phyloP scores from a whole-genome alignment of 768 basidiomycete genomes.

The Tricholomella constricta region DNA sequence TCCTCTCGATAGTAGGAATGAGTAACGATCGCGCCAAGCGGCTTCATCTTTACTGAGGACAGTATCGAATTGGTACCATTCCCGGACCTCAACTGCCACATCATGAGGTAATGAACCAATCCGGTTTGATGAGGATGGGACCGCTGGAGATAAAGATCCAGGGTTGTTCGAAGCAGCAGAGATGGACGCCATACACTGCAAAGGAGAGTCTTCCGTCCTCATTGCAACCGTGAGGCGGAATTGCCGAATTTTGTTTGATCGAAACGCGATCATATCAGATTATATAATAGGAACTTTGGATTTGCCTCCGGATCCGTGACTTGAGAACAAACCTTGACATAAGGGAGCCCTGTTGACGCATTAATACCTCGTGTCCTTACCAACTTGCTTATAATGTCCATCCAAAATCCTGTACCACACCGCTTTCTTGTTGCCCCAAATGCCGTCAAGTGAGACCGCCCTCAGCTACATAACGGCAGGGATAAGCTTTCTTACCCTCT shows the following conservation, averaged over 20 bases:
- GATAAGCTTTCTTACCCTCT: slow-evolving; percentile 5
- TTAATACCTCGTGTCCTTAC: neutral
- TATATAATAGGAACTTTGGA: too few relatives aligned
- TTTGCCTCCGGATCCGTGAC: too few relatives aligned
- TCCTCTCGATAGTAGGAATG: slow-evolving; percentile 24
- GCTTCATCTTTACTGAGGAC: slow-evolving; percentile 10
- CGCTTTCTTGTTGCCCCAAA: too few relatives aligned
- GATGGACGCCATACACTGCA: neutral
- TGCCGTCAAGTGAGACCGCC: neutral
- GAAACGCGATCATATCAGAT: too few relatives aligned
- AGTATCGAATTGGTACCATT: neutral
- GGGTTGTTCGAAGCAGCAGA: neutral
- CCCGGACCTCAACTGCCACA: neutral
- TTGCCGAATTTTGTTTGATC: too few relatives aligned
- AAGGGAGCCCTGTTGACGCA: too few relatives aligned
- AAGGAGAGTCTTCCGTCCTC: neutral
- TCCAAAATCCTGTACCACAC: neutral
- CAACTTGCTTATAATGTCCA: neutral
- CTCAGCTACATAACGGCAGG: slow-evolving; percentile 12
- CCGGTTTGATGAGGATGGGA: neutral
- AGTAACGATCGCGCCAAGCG: slow-evolving; percentile 26
- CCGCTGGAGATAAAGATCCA: neutral
- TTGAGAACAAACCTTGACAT: neutral
- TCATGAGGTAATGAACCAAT: neutral
- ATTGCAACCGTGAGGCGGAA: neutral